phyloP scores from a whole-genome alignment of 75 land plant species.

The Pinus taeda region DNA sequence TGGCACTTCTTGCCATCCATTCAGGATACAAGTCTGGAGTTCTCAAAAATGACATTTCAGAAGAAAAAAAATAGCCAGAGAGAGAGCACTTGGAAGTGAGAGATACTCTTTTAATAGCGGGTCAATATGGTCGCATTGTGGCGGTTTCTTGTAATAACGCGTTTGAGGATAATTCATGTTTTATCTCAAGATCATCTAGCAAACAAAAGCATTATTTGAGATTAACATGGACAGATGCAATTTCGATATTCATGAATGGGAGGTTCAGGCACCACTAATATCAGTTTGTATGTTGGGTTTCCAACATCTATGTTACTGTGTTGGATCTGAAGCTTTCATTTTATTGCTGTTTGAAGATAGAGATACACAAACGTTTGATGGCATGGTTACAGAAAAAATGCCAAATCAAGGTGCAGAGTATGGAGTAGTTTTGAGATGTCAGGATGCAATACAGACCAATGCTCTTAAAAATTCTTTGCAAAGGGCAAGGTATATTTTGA shows the following conservation, averaged over 20 bases:
- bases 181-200: constrained; percentile 7
- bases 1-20: constrained; percentile 19
- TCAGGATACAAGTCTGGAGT: neutral
- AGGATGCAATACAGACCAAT: neutral
- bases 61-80: constrained; percentile 4
- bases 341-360: constrained; percentile 18
- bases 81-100: constrained; percentile 9
- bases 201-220: neutral
- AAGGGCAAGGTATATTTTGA: neutral
- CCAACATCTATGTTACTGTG: constrained; percentile 24
- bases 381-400: neutral
- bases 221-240: constrained; percentile 3
- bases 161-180: constrained; percentile 8
- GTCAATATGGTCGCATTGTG: constrained; percentile 19
- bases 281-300: constrained; percentile 31
- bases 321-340: constrained; percentile 21
- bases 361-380: neutral
- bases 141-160: constrained; percentile 14
- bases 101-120: constrained; percentile 20
- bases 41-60: neutral
- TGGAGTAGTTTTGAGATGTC: neutral
- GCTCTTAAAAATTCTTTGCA: neutral
- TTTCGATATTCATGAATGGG: constrained; percentile 17
- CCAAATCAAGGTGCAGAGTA: neutral
- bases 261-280: constrained; percentile 18